Percentiles rank a stretch among this genome's conserved stretches.
Conservation (phyloP, 2,329 filamentous ascomycete genomes). For the Cucurbitaria berberidis region DNA sequence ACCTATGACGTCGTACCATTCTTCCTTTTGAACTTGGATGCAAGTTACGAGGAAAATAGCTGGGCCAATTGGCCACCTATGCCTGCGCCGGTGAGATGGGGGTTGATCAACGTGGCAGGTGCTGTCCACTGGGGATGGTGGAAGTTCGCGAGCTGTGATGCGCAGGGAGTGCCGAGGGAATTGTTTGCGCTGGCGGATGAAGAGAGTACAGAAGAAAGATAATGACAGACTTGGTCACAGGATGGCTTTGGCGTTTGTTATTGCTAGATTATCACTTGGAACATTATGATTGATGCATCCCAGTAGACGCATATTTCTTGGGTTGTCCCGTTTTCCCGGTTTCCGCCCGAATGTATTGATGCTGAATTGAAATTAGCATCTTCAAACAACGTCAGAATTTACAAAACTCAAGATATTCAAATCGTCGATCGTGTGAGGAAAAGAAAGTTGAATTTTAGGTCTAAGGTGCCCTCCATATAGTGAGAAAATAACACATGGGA, state of each 20-base stretch:
- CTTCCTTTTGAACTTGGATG: slow-evolving; percentile 68
- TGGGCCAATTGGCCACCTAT: slow-evolving; percentile 71
- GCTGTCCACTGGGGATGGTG: slow-evolving; percentile 64
- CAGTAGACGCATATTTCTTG: neutral
- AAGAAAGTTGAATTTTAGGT: neutral
- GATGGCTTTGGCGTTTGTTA: neutral
- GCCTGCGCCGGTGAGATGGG: slow-evolving; percentile 65
- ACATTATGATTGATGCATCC: neutral
- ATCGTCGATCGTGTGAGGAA: neutral
- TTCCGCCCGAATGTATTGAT: neutral
- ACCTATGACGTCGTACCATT: slow-evolving; percentile 67
- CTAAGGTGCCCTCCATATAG: neutral
- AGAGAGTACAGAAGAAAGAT: neutral
- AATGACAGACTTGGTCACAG: neutral
- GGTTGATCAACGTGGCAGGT: slow-evolving; percentile 64
- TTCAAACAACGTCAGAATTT: no score
- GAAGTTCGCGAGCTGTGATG: slow-evolving; percentile 70
- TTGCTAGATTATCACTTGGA: neutral
- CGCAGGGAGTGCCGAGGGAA: slow-evolving; percentile 59
- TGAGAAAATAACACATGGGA: neutral
- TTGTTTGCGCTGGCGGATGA: slow-evolving; percentile 17
- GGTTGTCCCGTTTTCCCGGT: neutral
- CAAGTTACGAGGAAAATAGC: slow-evolving; percentile 63
- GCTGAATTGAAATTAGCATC: neutral
- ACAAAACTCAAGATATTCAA: no score